Evolutionary conservation across 345 rosid species (phyloP), one percentile per base, ranked within the genome.

Genomic region (Cardamine occulta): DNA sequence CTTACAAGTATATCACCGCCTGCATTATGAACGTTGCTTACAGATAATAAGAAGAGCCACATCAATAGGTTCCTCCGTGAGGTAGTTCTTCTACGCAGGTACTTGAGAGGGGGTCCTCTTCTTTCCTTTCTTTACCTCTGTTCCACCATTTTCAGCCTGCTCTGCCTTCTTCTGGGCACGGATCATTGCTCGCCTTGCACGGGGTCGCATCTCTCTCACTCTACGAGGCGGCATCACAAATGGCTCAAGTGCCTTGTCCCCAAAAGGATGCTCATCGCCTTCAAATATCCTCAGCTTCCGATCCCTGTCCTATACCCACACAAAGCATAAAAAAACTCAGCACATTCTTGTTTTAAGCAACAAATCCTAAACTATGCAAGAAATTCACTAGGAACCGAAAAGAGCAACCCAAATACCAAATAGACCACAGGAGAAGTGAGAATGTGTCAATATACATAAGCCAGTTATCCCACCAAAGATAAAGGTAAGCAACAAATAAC

Each of bases 161-260:
- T 93, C 96, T 8, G 84, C 89, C 74, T 89, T 90, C 84, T 89
- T 89, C 81, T 90, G 88, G 62, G 96, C 98, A 70, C 99, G 88
- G 80, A 90, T 82, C 85, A 89, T 66, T 74, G 99, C 99, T 42
- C 99, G 88, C 81, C 93, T 88, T n/a, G 83, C 91, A 51, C 97
- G 91, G 1, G 99, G 99, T 51, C 91, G 85, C 98, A 93, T 82
- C 82, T 92, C 97, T 72, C 99, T 83, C 45, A 92, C 90, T 44
- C 42, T 79, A 74, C 97, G 84, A 57, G 97, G 93, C 15, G 98
- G 97, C 91, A 89, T 95, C 72, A 77, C 83, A 23, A 80, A 91
- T 15, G 88, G 83, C 72, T 89, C 97, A 28, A 91, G 80, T 32
- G 96, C 88, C 72, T 82, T 79, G 70, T 93, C 97, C 40, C 82